Evolutionary conservation across 352 stramenopile species (phyloP).

Genomic region (Phytophthora constricta): DNA sequence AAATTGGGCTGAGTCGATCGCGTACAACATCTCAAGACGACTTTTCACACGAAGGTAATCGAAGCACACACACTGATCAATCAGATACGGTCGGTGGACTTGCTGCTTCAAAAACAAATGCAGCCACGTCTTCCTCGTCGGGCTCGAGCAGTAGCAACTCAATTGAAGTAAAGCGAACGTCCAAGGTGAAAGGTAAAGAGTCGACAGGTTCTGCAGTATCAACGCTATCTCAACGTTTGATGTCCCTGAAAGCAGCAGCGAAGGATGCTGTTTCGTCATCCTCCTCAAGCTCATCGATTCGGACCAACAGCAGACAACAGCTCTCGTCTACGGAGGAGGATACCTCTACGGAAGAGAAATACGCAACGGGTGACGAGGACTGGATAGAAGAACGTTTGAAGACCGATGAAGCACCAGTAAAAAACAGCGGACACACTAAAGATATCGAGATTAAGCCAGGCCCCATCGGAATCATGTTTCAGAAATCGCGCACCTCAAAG

Average conservation of each 20-base stretch:
- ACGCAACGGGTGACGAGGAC: slow-evolving; percentile 63
- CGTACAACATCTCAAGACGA: slow-evolving; percentile 46
- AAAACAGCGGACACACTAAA: slow-evolving; percentile 52
- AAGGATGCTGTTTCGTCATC: slow-evolving; percentile 65
- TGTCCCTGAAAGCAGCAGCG: slow-evolving; percentile 68
- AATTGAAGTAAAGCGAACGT: slow-evolving; percentile 14
- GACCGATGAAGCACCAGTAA: slow-evolving; percentile 53
- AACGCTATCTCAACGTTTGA: slow-evolving; percentile 66
- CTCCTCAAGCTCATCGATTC: slow-evolving; percentile 27
- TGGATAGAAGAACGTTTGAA: slow-evolving; percentile 79
- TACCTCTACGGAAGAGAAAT: slow-evolving; percentile 38
- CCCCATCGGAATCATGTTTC: slow-evolving; percentile 82
- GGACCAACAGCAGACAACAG: slow-evolving; percentile 26
- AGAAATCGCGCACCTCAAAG: slow-evolving; percentile 69
- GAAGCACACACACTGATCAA: slow-evolving; percentile 7
- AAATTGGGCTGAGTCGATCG: slow-evolving; percentile 56
- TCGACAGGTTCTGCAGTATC: slow-evolving; percentile 45
- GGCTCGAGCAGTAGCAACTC: slow-evolving; percentile 12
- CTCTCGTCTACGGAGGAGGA: slow-evolving; percentile 13
- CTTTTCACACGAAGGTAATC: slow-evolving; percentile 17
- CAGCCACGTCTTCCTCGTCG: slow-evolving; percentile 6
- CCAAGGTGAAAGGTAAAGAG: slow-evolving; percentile 14
- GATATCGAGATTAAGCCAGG: slow-evolving; percentile 76
- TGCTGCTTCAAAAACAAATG: background rate
- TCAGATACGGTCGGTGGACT: slow-evolving; percentile 3